These are phyloP conservation scores for Liquidambar formosana DNA, from an alignment of 164 flowering plant species.

Conservation along the genomic window DNA sequence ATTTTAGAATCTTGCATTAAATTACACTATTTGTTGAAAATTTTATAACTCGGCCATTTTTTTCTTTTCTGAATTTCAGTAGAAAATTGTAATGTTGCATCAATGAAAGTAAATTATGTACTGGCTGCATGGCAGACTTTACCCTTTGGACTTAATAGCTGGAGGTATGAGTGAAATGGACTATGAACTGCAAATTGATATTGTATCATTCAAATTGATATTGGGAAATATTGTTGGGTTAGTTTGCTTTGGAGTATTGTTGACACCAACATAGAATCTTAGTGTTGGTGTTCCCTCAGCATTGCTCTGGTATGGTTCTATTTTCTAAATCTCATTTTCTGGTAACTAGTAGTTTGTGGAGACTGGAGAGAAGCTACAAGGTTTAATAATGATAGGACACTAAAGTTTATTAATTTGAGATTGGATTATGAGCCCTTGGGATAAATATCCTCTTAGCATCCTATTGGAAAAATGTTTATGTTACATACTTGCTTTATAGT, in stretches of 20 bases:
- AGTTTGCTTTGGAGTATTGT: conserved; percentile 33
- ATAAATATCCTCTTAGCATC: background rate
- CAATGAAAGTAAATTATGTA: no score
- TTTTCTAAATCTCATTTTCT: conserved; percentile 24
- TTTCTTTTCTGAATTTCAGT: no score
- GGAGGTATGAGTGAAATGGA: no score
- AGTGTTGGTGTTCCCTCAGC: conserved; percentile 56
- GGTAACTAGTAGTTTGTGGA: conserved; percentile 22
- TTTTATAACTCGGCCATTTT: no score
- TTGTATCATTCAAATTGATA: conserved; percentile 26
- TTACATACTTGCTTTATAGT: background rate
- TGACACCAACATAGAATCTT: conserved; percentile 45
- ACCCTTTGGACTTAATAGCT: no score
- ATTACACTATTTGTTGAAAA: no score
- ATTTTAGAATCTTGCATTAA: no score
- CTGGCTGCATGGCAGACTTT: no score
- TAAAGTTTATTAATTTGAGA: background rate
- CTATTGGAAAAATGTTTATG: background rate
- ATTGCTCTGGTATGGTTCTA: conserved; percentile 51
- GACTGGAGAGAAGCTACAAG: conserved; percentile 18
- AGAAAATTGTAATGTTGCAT: no score
- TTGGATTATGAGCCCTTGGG: background rate
- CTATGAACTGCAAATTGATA: no score
- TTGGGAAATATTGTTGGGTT: conserved; percentile 60
- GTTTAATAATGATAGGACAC: conserved; percentile 5